Evolutionary conservation across 345 rosid genomes (phyloP), one percentile per base, ranked within the genome.

Genomic region (Reutealis trisperma): DNA sequence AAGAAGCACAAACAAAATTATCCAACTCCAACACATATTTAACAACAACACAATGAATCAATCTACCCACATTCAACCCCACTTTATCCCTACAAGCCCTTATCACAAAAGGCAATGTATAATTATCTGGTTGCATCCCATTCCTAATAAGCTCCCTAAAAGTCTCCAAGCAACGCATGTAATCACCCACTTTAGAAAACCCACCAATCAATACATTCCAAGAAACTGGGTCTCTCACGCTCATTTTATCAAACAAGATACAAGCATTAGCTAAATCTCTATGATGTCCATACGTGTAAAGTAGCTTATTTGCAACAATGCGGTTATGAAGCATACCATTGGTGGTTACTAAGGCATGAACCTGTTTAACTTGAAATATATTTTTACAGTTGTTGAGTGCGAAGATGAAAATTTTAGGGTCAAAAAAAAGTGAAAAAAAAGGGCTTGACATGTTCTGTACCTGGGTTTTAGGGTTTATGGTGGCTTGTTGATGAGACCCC

Each of bases 181-280:
- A 79, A 71, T 92, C 92, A 22, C 91, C 87, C 30, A 45, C 81
- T 76, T 83, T 89, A 42, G 88, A 84, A 61, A 84, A 84, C 73
- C 94, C 91, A 77, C 88, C 91, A 76, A 93, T 80, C 87, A 90
- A 87, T 45, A 86, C 82, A 69, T 85, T 91, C 96, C 97, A 93
- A 70, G 95, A 85, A 71, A 86, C 80, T 0, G 87, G 30, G 65
- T 89, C 89, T 80, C 75, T 88, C 67, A 78, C 82, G 7, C 19
- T 64, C 94, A 91, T 88, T 54, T 77, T 68, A 25, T 77, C 85
- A 79, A 93, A 91, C 84, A 88, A 63, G 5, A 71, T 30, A 79
- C 51, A 70, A 30, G 93, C 87, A 72, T 84, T 80, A 14, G 19
- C 65, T 10, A 85, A 55, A n/a, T 85, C 85, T 75, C 75, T 79